A percentile compares a stretch with the other conserved stretches of the same genome.
Conservation (phyloP, 768 basidiomycete genomes). For the Mycena epipterygia region DNA sequence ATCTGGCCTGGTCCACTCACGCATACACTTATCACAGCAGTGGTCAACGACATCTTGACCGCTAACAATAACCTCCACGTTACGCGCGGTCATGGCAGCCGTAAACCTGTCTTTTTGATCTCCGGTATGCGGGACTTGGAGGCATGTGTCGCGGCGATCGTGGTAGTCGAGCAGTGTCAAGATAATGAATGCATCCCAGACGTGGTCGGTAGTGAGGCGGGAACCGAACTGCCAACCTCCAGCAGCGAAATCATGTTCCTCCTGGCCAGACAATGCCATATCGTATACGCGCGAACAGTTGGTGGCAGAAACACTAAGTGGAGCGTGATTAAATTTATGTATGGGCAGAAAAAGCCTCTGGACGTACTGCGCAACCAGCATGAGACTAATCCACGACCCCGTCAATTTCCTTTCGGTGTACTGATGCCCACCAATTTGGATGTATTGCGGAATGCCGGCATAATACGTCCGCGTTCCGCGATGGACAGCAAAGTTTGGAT, state of each 20-base stretch:
- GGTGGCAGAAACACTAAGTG: slow-evolving; percentile 31
- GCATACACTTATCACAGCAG: slow-evolving; percentile 44
- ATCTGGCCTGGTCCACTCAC: slow-evolving; percentile 24
- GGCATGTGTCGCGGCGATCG: not conserved
- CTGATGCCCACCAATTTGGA: too few species aligned
- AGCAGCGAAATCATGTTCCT: slow-evolving; percentile 19
- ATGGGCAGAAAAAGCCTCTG: not conserved
- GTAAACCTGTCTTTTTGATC: slow-evolving; percentile 42
- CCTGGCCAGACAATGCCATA: slow-evolving; percentile 27
- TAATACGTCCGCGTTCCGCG: too few species aligned
- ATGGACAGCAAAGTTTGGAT: too few species aligned
- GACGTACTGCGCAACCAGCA: not conserved
- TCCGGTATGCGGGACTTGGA: slow-evolving; percentile 44
- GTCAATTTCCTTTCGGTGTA: too few species aligned
- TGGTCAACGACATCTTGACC: slow-evolving; percentile 46
- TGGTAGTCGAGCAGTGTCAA: slow-evolving; percentile 44
- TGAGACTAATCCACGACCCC: too few species aligned
- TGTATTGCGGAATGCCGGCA: too few species aligned
- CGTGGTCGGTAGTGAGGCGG: slow-evolving; percentile 40
- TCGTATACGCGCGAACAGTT: slow-evolving; percentile 36
- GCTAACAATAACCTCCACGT: slow-evolving; percentile 36
- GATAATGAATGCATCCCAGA: slow-evolving; percentile 49
- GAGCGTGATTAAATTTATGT: not conserved
- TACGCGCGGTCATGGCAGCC: slow-evolving; percentile 42
- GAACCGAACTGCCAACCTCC: slow-evolving; percentile 40